phyloP scores from a whole-genome alignment of 768 basidiomycete genomes.

The Daedaleopsis nitida region DNA sequence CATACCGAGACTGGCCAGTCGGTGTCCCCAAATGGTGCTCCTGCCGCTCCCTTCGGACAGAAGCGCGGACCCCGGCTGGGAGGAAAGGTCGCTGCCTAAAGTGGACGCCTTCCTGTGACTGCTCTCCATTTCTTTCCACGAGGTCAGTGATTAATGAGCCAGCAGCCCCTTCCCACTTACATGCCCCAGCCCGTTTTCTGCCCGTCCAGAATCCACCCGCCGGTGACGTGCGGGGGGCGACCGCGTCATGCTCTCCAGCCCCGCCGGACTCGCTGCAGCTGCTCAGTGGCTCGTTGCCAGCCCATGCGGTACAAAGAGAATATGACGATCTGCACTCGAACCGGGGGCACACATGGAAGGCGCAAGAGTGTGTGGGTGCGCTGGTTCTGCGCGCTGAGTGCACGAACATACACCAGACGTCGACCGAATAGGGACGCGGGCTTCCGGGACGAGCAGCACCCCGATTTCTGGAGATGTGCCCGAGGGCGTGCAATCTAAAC shows the following conservation, averaged over 20 bases:
- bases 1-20: not conserved
- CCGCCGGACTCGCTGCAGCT: too few relatives aligned
- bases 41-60: not conserved
- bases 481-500: slow-evolving; percentile 7
- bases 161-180: not conserved
- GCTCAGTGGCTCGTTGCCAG: too few relatives aligned
- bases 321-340: too few relatives aligned
- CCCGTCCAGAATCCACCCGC: not conserved
- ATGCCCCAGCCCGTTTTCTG: not conserved
- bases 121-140: not conserved
- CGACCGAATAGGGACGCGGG: not conserved
- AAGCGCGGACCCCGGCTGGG: not conserved
- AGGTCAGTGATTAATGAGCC: slow-evolving; percentile 2
- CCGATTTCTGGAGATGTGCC: slow-evolving; percentile 11
- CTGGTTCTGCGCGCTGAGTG: too few relatives aligned
- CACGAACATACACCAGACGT: not conserved
- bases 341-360: too few relatives aligned
- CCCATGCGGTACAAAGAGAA: too few relatives aligned
- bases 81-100: not conserved
- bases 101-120: not conserved
- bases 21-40: not conserved
- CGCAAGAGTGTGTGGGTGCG: too few relatives aligned
- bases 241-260: too few relatives aligned
- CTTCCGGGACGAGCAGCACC: slow-evolving; percentile 6
- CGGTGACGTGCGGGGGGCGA: not conserved